Conservation (phyloP, 768 basidiomycete genomes). For the Hirschioporus abietinus region DNA sequence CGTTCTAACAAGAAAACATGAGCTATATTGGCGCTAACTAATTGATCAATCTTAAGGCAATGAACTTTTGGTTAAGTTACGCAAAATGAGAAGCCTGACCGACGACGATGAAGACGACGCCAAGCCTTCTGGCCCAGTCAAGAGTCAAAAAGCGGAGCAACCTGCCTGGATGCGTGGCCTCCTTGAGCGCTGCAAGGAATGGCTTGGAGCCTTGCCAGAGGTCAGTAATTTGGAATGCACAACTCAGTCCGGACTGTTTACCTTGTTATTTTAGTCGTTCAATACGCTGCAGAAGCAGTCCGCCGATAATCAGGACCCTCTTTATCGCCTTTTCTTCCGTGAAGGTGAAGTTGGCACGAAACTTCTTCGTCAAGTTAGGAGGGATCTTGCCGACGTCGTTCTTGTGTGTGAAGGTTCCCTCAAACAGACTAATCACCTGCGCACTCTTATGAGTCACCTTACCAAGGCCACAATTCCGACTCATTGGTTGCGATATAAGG, state of each 20-base stretch:
- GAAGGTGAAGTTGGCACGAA: slow-evolving; percentile 79
- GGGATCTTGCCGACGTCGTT: slow-evolving; percentile 76
- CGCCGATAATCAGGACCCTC: slow-evolving; percentile 72
- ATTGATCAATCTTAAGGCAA: slow-evolving; percentile 51
- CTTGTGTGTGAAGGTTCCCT: slow-evolving; percentile 81
- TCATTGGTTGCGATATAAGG: slow-evolving; percentile 89
- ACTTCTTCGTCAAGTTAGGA: slow-evolving; percentile 72
- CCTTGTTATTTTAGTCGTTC: slow-evolving; percentile 44
- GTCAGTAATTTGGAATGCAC: slow-evolving; percentile 36
- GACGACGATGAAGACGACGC: slow-evolving; percentile 78
- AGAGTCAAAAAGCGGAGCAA: slow-evolving; percentile 64
- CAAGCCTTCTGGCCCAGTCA: slow-evolving; percentile 47
- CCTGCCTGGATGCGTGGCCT: slow-evolving; percentile 95
- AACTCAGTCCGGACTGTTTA: background rate
- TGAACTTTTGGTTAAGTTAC: slow-evolving; percentile 75
- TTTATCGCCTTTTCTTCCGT: slow-evolving; percentile 84
- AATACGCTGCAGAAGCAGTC: slow-evolving; percentile 59
- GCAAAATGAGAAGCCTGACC: slow-evolving; percentile 86
- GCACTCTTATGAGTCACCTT: slow-evolving; percentile 83
- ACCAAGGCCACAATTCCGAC: slow-evolving; percentile 92
- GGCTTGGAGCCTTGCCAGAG: slow-evolving; percentile 71
- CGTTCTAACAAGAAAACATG: slow-evolving; percentile 12
- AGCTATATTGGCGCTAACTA: slow-evolving; percentile 6
- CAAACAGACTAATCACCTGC: slow-evolving; percentile 94
- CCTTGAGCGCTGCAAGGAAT: slow-evolving; percentile 76